These are phyloP conservation scores for Apostasia shenzhenica DNA, from an alignment of 106 monocot species.

Conservation along the genomic window DNA sequence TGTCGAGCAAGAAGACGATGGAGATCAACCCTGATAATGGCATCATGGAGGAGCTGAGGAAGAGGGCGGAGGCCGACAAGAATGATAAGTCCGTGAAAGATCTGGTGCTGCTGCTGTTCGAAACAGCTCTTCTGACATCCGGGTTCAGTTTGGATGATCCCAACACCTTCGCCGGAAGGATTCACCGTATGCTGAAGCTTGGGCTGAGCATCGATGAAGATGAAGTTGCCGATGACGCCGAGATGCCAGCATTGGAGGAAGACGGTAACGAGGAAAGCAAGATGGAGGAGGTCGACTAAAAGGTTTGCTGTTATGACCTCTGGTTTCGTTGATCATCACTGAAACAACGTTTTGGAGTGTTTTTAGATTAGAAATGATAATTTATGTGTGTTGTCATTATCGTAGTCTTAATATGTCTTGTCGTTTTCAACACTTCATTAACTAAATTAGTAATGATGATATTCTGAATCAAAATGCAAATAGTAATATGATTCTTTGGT, in stretches of 20 bases:
- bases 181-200: constrained; percentile 45
- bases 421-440: too few species aligned
- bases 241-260: constrained; percentile 27
- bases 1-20: constrained; percentile 47
- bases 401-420: too few species aligned
- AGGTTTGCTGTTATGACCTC: too few species aligned
- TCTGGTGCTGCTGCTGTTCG: constrained; percentile 29
- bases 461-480: too few species aligned
- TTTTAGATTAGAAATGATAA: too few species aligned
- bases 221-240: constrained; percentile 16
- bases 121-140: constrained; percentile 28
- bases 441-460: too few species aligned
- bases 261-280: constrained; percentile 38
- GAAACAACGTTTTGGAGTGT: too few species aligned
- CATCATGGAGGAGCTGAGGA: constrained; percentile 36
- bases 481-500: too few species aligned
- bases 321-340: too few species aligned
- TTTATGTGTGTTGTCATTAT: too few species aligned
- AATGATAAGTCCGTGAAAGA: constrained; percentile 46
- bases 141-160: constrained; percentile 28
- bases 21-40: constrained; percentile 47
- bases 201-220: constrained; percentile 43
- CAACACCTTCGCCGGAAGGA: constrained; percentile 36
- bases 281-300: constrained; percentile 45
- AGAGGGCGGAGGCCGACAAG: constrained; percentile 34